Evolutionary conservation across 495 filamentous ascomycete species (phyloP).

Genomic region (Bryoglossum gracile): DNA sequence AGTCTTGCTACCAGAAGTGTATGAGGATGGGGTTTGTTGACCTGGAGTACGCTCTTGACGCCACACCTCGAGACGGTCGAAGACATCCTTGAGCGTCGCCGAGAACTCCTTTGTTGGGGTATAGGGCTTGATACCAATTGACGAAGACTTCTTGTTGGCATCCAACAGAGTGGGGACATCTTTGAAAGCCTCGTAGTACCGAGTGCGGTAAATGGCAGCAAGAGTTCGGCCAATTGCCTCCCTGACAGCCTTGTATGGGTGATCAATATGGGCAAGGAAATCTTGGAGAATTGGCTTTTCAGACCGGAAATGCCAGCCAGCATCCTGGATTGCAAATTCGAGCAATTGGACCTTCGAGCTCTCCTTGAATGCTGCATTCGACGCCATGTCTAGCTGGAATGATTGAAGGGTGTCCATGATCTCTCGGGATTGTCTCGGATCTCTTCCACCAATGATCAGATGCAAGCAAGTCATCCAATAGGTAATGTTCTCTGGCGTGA

Average conservation of each 20-base stretch:
- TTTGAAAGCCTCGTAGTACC: constrained; percentile 87
- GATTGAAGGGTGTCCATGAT: constrained; percentile 75
- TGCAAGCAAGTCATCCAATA: constrained; percentile 96
- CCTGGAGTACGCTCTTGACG: constrained; percentile 75
- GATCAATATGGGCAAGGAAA: constrained; percentile 86
- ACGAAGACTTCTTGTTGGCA: constrained; percentile 67
- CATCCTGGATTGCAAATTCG: constrained; percentile 77
- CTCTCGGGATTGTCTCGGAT: constrained; percentile 81
- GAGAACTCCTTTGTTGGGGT: constrained; percentile 66
- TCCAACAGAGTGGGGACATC: constrained; percentile 69
- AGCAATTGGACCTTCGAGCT: constrained; percentile 92
- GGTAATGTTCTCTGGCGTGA: constrained; percentile 87
- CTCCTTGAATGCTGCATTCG: constrained; percentile 98
- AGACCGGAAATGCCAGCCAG: constrained; percentile 93
- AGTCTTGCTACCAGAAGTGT: constrained; percentile 94
- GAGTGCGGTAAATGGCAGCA: constrained; percentile 76
- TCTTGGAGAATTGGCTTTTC: constrained; percentile 84
- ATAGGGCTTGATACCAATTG: constrained; percentile 82
- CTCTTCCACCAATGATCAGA: constrained; percentile 67
- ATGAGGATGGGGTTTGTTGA: constrained; percentile 86
- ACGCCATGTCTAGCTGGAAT: constrained; percentile 87
- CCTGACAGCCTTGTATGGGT: constrained; percentile 94
- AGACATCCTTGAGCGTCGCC: constrained; percentile 65
- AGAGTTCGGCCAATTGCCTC: constrained; percentile 91
- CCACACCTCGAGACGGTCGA: constrained; percentile 79